These are phyloP conservation scores for Cicer arietinum DNA, from an alignment of 306 rosid genomes.

Conservation along the genomic window DNA sequence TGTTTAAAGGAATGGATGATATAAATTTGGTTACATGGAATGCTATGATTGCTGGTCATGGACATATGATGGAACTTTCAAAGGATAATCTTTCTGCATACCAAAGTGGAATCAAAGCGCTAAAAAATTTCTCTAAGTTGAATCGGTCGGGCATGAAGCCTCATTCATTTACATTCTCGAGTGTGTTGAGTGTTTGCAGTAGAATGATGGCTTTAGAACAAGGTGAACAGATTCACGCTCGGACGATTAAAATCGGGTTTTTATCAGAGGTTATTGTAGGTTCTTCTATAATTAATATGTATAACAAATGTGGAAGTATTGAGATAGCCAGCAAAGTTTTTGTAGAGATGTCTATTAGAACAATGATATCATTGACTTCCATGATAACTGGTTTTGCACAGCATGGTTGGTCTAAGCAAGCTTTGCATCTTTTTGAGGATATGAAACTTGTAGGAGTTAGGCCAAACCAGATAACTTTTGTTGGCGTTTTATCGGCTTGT, in stretches of 20 bases:
- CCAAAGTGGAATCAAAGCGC: slow-evolving; percentile 72
- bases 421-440: slow-evolving; percentile 79
- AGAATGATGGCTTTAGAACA: slow-evolving; percentile 72
- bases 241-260: slow-evolving; percentile 70
- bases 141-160: slow-evolving; percentile 68
- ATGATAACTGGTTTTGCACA: slow-evolving; percentile 83
- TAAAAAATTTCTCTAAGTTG: slow-evolving; percentile 60
- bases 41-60: slow-evolving; percentile 84
- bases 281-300: slow-evolving; percentile 77
- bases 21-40: slow-evolving; percentile 82
- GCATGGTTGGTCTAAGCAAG: slow-evolving; percentile 78
- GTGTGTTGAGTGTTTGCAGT: slow-evolving; percentile 76
- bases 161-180: slow-evolving; percentile 79
- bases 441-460: slow-evolving; percentile 75
- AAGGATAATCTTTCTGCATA: slow-evolving; percentile 64
- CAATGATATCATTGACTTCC: slow-evolving; percentile 89
- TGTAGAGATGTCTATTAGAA: slow-evolving; percentile 83
- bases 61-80: slow-evolving; percentile 69
- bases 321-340: slow-evolving; percentile 86
- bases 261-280: slow-evolving; percentile 74
- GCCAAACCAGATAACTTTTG: slow-evolving; percentile 85
- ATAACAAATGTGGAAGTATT: slow-evolving; percentile 83
- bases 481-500: slow-evolving; percentile 87
- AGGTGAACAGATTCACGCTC: slow-evolving; percentile 90
- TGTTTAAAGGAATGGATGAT: slow-evolving; percentile 64